A percentile compares a stretch with the other conserved stretches of the same genome.
Conservation (phyloP, 2,329 filamentous ascomycete species). For the Canariomyces notabilis region DNA sequence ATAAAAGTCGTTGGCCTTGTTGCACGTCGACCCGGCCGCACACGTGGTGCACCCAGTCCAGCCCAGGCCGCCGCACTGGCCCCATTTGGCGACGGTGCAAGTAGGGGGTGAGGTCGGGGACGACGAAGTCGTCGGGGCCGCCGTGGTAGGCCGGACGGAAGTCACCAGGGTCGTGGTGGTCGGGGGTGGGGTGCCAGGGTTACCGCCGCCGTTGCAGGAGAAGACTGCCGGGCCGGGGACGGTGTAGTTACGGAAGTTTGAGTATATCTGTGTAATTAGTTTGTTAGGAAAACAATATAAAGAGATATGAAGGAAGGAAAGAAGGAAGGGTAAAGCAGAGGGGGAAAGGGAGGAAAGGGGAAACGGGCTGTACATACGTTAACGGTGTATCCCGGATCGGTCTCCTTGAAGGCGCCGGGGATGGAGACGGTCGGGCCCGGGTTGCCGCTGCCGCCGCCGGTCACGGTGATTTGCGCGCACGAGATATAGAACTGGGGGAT, state of each 20-base stretch:
- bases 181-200: neutral
- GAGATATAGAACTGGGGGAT: slow-evolving; percentile 34
- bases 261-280: slow-evolving; percentile 22
- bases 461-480: slow-evolving; percentile 34
- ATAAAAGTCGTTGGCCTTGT: slow-evolving; percentile 36
- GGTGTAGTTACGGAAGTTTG: slow-evolving; percentile 24
- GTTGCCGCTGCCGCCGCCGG: slow-evolving; percentile 35
- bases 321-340: neutral
- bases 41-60: slow-evolving; percentile 36
- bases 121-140: slow-evolving; percentile 1
- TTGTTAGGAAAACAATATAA: neutral
- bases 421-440: slow-evolving; percentile 32
- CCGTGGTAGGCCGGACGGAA: slow-evolving; percentile 5
- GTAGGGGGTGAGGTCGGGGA: neutral
- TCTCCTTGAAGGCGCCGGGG: slow-evolving; percentile 39
- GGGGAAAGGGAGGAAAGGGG: slow-evolving; percentile 16
- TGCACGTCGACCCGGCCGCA: slow-evolving; percentile 34
- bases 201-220: slow-evolving; percentile 12
- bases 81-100: slow-evolving; percentile 29
- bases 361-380: slow-evolving; percentile 32
- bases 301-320: neutral
- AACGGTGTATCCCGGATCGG: slow-evolving; percentile 41
- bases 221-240: slow-evolving; percentile 25
- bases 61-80: slow-evolving; percentile 36
- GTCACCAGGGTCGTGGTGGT: slow-evolving; percentile 13